These are phyloP conservation scores for Vicia sativa DNA, from an alignment of 306 rosid genomes.

Conservation along the genomic window DNA sequence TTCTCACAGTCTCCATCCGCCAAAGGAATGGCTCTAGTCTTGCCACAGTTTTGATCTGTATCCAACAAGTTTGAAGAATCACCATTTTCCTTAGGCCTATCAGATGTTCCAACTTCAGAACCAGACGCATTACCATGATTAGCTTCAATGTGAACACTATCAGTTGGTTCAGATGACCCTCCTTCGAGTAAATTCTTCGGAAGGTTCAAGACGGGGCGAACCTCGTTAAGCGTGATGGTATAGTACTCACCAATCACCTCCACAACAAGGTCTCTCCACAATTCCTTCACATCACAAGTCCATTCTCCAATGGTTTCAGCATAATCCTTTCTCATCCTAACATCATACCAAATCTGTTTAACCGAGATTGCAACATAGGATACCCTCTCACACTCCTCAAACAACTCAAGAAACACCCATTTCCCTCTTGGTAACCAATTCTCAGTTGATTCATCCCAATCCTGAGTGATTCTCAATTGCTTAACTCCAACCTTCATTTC, in stretches of 20 bases:
- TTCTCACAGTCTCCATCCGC: conserved; percentile 32
- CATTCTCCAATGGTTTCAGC: conserved; percentile 58
- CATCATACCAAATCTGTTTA: conserved; percentile 87
- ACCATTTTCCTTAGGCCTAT: conserved; percentile 22
- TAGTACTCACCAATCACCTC: conserved; percentile 60
- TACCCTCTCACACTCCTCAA: conserved; percentile 58
- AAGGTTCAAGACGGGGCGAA: conserved; percentile 41
- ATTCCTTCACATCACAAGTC: conserved; percentile 57
- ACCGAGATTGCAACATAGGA: conserved; percentile 56
- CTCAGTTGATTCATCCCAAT: conserved; percentile 66
- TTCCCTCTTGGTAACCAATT: conserved; percentile 69
- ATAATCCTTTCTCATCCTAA: conserved; percentile 53
- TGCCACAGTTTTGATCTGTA: conserved; percentile 24
- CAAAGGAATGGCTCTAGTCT: conserved; percentile 1
- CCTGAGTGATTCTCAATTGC: conserved; percentile 62
- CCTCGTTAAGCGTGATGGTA: conserved; percentile 43
- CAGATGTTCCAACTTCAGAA: conserved; percentile 19
- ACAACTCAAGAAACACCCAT: conserved; percentile 73
- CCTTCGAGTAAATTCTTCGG: conserved; percentile 39
- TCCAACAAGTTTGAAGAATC: conserved; percentile 19
- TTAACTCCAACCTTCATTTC: conserved; percentile 50
- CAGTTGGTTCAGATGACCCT: conserved; percentile 40
- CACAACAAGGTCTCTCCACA: conserved; percentile 63
- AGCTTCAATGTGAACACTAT: conserved; percentile 30
- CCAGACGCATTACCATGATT: conserved; percentile 11